A percentile compares a stretch with the other conserved stretches of the same genome.
Conservation (phyloP, 495 filamentous ascomycete genomes). For the Letharia columbiana region DNA sequence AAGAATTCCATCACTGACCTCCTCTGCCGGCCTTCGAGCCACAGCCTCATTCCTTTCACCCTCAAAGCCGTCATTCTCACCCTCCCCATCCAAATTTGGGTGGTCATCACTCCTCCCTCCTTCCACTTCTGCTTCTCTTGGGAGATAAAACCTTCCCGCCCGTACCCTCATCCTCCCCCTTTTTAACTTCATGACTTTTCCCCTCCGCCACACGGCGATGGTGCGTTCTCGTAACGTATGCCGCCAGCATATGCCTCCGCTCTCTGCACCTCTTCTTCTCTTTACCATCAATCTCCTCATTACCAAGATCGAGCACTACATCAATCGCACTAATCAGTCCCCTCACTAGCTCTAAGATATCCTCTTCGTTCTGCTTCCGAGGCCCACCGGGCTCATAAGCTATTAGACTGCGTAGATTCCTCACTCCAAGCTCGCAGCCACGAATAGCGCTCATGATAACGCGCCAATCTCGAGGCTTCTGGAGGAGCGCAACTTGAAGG, state of each 20-base stretch:
- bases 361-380: constrained; percentile 7
- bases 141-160: not conserved
- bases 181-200: not conserved
- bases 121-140: not conserved
- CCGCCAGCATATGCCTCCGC: constrained; percentile 8
- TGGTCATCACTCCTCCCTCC: not conserved
- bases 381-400: constrained; percentile 24
- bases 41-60: constrained; percentile 2
- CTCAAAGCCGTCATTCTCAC: not conserved
- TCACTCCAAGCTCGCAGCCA: constrained; percentile 10
- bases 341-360: constrained; percentile 15
- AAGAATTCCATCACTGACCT: not conserved
- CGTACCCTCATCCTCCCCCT: not conserved
- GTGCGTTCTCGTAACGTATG: constrained; percentile 13
- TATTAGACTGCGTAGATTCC: constrained; percentile 14
- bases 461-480: constrained; percentile 19
- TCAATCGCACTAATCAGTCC: constrained; percentile 18
- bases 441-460: constrained; percentile 15
- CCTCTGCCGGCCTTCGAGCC: not conserved
- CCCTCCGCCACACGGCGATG: not conserved
- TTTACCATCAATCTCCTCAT: constrained; percentile 10
- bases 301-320: constrained; percentile 16
- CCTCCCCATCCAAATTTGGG: constrained; percentile 3
- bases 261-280: constrained; percentile 18
- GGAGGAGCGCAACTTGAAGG: constrained; percentile 29